Conservation (phyloP, 2,329 filamentous ascomycete species). For the Colletotrichum lindemuthianum region DNA sequence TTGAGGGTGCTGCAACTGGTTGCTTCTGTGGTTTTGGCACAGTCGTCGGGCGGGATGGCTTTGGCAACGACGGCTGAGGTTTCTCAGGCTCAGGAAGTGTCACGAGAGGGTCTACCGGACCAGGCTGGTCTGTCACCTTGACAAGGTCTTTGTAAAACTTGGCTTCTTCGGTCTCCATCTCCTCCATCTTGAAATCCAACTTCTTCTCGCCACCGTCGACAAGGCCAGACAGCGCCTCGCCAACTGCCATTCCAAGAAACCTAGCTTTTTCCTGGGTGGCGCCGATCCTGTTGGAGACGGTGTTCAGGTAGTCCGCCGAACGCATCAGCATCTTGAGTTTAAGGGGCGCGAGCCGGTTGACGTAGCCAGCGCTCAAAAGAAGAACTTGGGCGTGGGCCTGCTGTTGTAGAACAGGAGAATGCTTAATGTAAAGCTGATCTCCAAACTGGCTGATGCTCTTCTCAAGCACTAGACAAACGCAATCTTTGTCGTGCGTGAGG, state of each 20-base stretch:
- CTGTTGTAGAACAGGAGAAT: conserved; percentile 86
- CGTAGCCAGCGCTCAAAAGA: conserved; percentile 79
- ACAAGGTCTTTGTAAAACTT: conserved; percentile 78
- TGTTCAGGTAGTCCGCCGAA: conserved; percentile 77
- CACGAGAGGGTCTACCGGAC: conserved; percentile 63
- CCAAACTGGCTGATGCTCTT: conserved; percentile 80
- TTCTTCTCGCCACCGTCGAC: conserved; percentile 74
- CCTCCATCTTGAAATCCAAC: conserved; percentile 86
- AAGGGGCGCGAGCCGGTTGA: conserved; percentile 72
- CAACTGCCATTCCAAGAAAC: conserved; percentile 89
- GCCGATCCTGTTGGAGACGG: conserved; percentile 85
- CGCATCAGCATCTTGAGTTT: conserved; percentile 76
- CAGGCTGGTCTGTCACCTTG: conserved; percentile 69
- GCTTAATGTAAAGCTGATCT: conserved; percentile 86
- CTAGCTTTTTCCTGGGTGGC: conserved; percentile 79
- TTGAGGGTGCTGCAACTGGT: conserved; percentile 45
- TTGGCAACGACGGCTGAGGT: conserved; percentile 21
- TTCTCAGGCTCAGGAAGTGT: conserved; percentile 36
- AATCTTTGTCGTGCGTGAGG: conserved; percentile 61
- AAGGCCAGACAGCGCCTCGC: conserved; percentile 74
- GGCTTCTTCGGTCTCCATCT: conserved; percentile 77
- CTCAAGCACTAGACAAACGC: conserved; percentile 68
- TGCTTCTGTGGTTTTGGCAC: conserved; percentile 42
- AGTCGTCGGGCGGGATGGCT: conserved; percentile 35
- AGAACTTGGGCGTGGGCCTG: conserved; percentile 88